Percentiles rank a stretch among this genome's conserved stretches.
Conservation (phyloP, 371 early-diverging fungal species). For the Actinomucor elegans region DNA sequence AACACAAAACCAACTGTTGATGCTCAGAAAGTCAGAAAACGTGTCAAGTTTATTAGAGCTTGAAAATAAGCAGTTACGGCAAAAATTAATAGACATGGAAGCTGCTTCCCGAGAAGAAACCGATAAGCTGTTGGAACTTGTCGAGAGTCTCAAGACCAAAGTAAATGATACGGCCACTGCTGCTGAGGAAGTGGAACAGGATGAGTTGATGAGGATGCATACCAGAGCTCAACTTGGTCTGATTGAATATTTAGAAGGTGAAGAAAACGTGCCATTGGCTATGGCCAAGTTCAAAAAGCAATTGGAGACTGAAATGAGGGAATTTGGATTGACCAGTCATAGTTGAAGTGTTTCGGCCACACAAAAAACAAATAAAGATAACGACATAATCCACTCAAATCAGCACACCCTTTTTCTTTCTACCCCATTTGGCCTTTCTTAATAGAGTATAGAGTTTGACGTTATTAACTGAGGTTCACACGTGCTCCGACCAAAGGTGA, state of each 20-base stretch:
- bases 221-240: conserved; percentile 38
- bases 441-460: too few relatives aligned
- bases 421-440: neutral
- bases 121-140: neutral
- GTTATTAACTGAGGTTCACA: too few relatives aligned
- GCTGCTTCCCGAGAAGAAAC: conserved; percentile 8
- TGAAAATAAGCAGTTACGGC: conserved; percentile 4
- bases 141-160: conserved; percentile 7
- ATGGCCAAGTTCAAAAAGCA: conserved; percentile 40
- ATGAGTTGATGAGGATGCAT: conserved; percentile 31
- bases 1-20: neutral
- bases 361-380: conserved; percentile 4
- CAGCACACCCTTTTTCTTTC: neutral
- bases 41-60: too few relatives aligned
- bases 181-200: conserved; percentile 4
- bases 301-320: conserved; percentile 24
- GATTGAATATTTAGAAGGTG: conserved; percentile 44
- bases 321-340: conserved; percentile 8
- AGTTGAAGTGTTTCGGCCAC: too few relatives aligned
- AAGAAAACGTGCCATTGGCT: conserved; percentile 29
- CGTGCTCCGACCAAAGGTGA: too few relatives aligned
- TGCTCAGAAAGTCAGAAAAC: conserved; percentile 6
- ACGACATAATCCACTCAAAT: conserved; percentile 3
- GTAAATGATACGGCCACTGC: neutral
- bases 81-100: conserved; percentile 7